Evolutionary conservation across 495 filamentous ascomycete species (phyloP).

Genomic region (Aspergillus baeticus): DNA sequence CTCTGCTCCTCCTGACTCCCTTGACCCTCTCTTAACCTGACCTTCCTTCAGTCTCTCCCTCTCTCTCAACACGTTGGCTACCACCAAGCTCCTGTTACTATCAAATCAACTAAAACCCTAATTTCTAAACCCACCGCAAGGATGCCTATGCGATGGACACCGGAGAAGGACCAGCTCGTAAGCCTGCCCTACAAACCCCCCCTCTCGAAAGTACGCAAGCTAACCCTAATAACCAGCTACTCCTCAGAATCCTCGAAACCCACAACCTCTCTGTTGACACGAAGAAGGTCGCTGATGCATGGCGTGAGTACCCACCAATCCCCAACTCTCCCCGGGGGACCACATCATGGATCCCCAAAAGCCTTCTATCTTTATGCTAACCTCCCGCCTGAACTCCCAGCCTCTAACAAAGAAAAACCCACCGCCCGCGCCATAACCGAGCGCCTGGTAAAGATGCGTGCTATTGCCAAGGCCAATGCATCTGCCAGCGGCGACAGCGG

Average conservation of each 20-base stretch:
- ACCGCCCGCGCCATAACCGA: slow-evolving; percentile 51
- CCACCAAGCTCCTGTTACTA: no score
- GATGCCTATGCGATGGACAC: slow-evolving; percentile 45
- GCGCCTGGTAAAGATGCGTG: slow-evolving; percentile 43
- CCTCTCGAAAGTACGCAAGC: background rate
- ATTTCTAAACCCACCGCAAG: slow-evolving; percentile 14
- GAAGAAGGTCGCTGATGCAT: slow-evolving; percentile 38
- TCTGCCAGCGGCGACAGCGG: background rate
- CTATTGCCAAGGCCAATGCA: slow-evolving; percentile 13
- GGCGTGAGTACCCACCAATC: slow-evolving; percentile 38
- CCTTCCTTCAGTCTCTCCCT: no score
- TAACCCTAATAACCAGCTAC: slow-evolving; percentile 30
- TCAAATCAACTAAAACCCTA: no score
- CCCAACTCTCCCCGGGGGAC: no score
- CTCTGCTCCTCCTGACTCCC: no score
- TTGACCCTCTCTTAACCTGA: no score
- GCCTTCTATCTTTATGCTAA: background rate
- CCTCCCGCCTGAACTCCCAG: no score
- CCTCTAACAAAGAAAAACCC: slow-evolving; percentile 25
- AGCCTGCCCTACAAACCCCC: background rate
- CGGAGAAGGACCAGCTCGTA: slow-evolving; percentile 42
- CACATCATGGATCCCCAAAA: background rate
- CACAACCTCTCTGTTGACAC: slow-evolving; percentile 40
- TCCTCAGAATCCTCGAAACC: slow-evolving; percentile 48
- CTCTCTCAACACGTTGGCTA: background rate